Evolutionary conservation across 73 alveolate genomes (phyloP).

Genomic region (Chromera velia): DNA sequence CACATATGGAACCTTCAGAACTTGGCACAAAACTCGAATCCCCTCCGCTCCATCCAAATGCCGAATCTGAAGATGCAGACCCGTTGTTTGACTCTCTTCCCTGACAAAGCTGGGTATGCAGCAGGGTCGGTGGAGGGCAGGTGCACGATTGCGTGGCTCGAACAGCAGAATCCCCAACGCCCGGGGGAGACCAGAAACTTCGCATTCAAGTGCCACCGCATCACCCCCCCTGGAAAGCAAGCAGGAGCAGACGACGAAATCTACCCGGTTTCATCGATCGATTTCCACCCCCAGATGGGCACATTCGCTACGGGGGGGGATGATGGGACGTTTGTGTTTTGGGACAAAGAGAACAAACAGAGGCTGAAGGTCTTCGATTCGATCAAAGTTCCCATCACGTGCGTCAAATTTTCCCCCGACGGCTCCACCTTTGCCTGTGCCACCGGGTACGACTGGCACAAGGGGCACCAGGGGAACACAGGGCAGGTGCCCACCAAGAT

Average conservation of each 20-base stretch:
- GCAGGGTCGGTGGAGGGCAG: constrained; percentile 78
- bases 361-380: constrained; percentile 38
- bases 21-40: background rate
- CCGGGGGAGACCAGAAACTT: constrained; percentile 47
- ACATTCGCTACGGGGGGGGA: constrained; percentile 71
- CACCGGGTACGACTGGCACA: constrained; percentile 67
- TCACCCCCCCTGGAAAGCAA: no score
- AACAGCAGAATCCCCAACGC: background rate
- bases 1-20: background rate
- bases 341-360: constrained; percentile 73
- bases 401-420: constrained; percentile 48
- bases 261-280: constrained; percentile 62
- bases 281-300: constrained; percentile 59
- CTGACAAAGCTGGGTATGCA: constrained; percentile 71
- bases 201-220: constrained; percentile 73
- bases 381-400: background rate
- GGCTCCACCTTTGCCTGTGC: constrained; percentile 53
- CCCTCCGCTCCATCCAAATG: background rate
- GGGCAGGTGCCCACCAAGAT: no score
- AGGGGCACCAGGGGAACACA: no score
- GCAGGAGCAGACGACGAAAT: no score
- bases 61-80: constrained; percentile 56
- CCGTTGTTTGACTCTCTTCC: constrained; percentile 55
- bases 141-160: constrained; percentile 63
- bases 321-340: constrained; percentile 68